phyloP scores from a whole-genome alignment of 257 asterid genomes.

The Hygrophila difformis region DNA sequence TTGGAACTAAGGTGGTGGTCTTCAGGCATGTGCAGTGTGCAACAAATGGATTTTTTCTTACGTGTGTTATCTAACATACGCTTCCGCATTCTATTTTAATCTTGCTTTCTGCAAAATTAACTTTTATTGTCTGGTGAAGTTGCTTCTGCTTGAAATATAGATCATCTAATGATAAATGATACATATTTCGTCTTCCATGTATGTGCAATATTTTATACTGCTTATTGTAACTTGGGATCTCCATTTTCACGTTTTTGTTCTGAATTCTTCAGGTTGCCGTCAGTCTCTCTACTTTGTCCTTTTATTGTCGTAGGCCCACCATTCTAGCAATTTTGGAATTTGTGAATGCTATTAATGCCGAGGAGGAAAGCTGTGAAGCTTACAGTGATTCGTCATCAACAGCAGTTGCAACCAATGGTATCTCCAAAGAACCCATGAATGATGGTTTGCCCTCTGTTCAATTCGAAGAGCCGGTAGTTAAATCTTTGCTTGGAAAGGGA shows the following conservation, averaged over 20 bases:
- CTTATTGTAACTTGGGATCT: not conserved
- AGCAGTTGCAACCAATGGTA: conserved; percentile 26
- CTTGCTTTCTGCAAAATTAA: too few relatives aligned
- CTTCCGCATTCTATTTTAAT: too few relatives aligned
- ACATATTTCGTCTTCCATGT: too few relatives aligned
- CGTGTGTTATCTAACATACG: too few relatives aligned
- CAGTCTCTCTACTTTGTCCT: conserved; percentile 86
- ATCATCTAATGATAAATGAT: too few relatives aligned
- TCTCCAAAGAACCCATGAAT: conserved; percentile 26
- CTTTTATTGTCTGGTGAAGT: too few relatives aligned
- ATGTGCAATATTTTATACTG: too few relatives aligned
- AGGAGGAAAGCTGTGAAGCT: conserved; percentile 41
- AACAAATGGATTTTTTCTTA: too few relatives aligned
- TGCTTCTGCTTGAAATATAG: too few relatives aligned
- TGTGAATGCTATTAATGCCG: conserved; percentile 50
- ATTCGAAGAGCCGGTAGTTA: conserved; percentile 64
- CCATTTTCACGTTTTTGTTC: not conserved
- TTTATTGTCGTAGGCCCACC: conserved; percentile 90
- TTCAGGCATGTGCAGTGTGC: too few relatives aligned
- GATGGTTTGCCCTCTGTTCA: conserved; percentile 37
- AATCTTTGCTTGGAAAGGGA: conserved; percentile 81
- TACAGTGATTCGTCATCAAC: conserved; percentile 46
- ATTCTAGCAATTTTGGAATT: conserved; percentile 78
- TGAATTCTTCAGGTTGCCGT: conserved; percentile 63
- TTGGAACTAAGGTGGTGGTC: too few relatives aligned